These are phyloP conservation scores for Dorcoceras hygrometricum DNA, from an alignment of 257 asterid genomes.

Conservation along the genomic window DNA sequence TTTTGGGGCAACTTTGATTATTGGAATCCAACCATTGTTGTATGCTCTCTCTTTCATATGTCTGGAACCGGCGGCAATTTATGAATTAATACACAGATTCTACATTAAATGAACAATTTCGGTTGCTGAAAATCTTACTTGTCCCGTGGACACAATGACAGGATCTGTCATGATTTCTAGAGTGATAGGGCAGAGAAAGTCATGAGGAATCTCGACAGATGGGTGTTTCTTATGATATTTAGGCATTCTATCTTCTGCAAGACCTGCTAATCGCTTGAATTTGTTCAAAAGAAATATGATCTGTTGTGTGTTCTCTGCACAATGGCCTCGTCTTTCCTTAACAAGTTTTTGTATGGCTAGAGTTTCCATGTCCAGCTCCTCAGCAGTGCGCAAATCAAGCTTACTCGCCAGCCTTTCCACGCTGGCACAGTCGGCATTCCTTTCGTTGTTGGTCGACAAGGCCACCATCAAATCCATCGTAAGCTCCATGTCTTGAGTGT, in stretches of 20 bases:
- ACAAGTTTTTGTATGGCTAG: conserved; percentile 46
- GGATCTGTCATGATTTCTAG: conserved; percentile 92
- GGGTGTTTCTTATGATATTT: conserved; percentile 29
- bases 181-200: conserved; percentile 87
- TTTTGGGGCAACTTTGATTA: conserved; percentile 73
- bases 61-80: conserved; percentile 25
- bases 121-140: conserved; percentile 42
- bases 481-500: conserved; percentile 88
- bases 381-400: conserved; percentile 53
- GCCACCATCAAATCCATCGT: conserved; percentile 89
- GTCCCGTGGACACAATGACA: conserved; percentile 83
- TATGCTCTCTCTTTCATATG: conserved; percentile 85
- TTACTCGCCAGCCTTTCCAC: conserved; percentile 77
- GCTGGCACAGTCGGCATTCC: conserved; percentile 67
- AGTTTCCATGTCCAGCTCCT: conserved; percentile 62
- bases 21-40: conserved; percentile 66
- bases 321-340: conserved; percentile 41
- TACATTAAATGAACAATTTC: too few species aligned
- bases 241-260: conserved; percentile 33
- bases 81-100: too few species aligned
- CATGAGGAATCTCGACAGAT: conserved; percentile 55
- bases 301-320: conserved; percentile 50
- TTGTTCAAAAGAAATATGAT: conserved; percentile 50
- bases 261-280: conserved; percentile 53
- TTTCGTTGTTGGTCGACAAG: conserved; percentile 48